Evolutionary conservation across 1,284 basidiomycete species (phyloP), one percentile per base, ranked within the genome.

Genomic region (Trichosporon sp.): DNA sequence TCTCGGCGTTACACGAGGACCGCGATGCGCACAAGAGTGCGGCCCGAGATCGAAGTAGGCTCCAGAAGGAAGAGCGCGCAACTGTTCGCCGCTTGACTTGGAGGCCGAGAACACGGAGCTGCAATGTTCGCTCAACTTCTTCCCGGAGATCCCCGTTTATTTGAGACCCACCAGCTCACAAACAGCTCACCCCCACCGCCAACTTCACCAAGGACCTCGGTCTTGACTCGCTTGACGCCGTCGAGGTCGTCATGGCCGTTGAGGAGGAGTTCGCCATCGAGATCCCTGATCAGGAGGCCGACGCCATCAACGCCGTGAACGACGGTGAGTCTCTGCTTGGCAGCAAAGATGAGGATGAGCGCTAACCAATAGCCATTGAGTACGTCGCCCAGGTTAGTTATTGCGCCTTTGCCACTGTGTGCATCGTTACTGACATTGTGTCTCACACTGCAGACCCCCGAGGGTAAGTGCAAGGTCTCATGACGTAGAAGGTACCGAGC

Each of bases 191-290:
- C 16, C 69, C 87, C 31, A 79, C 87, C 16, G 84, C 95, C 29
- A 86, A 88, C 33, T 98, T 99, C 82, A 84, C 88, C 64, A 83
- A 86, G 58, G 94, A 99, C 84, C 87, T 99, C 64, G 91, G 93
- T 40, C 86, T 99, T 58, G 96, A 99, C 83, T 97, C 94, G 74
- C 84, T 99, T 76, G 96, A 99, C 81, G 88, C 94, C 56, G 95
- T 99, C 49, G 96, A 99, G 81, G 95, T 98, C 49, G 92, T 99
- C 74, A 98, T 99, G 95, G 94, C 95, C 56, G 91, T 99, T 72
- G 96, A 99, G 83, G 95, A 99, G 88, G 95, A 92, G 79, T 85
- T 85, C 71, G 78, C 78, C 60, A 81, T 82, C 61, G 80, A 81
- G 74, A 99, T 99, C 77, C 95, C 96, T 57, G 96, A 99, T 77